These are phyloP conservation scores for Diaporthe capsici DNA, from an alignment of 2,329 filamentous ascomycete species.

Conservation along the genomic window DNA sequence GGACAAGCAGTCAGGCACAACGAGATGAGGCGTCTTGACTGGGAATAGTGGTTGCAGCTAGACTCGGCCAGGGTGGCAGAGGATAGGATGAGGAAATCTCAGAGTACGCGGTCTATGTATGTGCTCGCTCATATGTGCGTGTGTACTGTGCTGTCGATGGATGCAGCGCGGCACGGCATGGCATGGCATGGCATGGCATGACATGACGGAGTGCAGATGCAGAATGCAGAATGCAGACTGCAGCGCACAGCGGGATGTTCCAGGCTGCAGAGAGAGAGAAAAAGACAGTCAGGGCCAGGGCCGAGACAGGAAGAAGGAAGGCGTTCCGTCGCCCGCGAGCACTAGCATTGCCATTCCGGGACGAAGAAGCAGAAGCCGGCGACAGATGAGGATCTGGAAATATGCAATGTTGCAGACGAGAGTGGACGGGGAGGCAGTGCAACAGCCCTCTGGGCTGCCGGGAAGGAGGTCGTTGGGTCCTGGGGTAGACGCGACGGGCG, in stretches of 20 bases:
- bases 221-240: slow-evolving; percentile 8
- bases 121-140: background rate
- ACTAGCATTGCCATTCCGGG: slow-evolving; percentile 29
- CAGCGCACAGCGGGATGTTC: slow-evolving; percentile 21
- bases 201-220: slow-evolving; percentile 2
- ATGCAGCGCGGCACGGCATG: background rate
- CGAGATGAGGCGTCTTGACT: slow-evolving; percentile 33
- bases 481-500: slow-evolving; percentile 11
- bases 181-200: background rate
- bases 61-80: slow-evolving; percentile 2
- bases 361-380: slow-evolving; percentile 12
- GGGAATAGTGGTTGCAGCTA: slow-evolving; percentile 29
- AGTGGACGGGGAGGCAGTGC: slow-evolving; percentile 31
- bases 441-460: background rate
- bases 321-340: slow-evolving; percentile 10
- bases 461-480: background rate
- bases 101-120: background rate
- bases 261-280: background rate
- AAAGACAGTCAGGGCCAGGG: background rate
- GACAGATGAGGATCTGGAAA: slow-evolving; percentile 34
- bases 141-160: background rate
- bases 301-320: slow-evolving; percentile 16
- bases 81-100: background rate
- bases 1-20: slow-evolving; percentile 22
- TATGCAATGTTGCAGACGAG: slow-evolving; percentile 31